These are phyloP conservation scores for Xylaria sp. DNA, from an alignment of 495 filamentous ascomycete species.

Conservation along the genomic window DNA sequence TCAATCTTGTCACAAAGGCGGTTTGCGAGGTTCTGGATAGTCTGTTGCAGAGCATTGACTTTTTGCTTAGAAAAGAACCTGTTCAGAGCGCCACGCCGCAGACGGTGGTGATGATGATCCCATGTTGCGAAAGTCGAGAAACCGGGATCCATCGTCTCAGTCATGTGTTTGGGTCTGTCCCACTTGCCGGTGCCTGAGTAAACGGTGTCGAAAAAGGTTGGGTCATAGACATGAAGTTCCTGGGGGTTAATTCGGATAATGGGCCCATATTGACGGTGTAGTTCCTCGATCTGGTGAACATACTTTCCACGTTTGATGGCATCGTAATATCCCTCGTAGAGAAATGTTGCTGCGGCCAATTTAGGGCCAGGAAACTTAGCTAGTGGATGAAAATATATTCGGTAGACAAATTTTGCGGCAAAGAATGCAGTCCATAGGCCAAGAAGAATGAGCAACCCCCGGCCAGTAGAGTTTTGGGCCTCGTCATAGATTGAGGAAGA, in stretches of 20 bases:
- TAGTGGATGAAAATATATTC: background rate
- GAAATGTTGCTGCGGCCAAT: background rate
- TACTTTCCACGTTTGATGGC: background rate
- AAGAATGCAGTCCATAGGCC: background rate
- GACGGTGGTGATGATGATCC: too few relatives aligned
- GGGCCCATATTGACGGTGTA: slow-evolving; percentile 38
- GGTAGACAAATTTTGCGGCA: background rate
- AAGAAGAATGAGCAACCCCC: background rate
- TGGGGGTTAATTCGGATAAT: slow-evolving; percentile 58
- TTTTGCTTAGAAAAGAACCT: too few relatives aligned
- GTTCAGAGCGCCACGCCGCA: too few relatives aligned
- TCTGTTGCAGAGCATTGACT: too few relatives aligned
- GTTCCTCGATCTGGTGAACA: background rate
- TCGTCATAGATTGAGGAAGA: too few relatives aligned
- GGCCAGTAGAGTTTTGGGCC: too few relatives aligned
- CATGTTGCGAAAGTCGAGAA: too few relatives aligned
- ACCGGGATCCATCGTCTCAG: too few relatives aligned
- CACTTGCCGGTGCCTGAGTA: too few relatives aligned
- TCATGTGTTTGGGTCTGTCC: too few relatives aligned
- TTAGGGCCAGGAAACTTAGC: background rate
- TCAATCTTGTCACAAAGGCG: too few relatives aligned
- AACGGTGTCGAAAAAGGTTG: slow-evolving; percentile 39
- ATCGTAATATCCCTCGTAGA: background rate
- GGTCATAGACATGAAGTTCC: slow-evolving; percentile 57
- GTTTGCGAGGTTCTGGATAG: too few relatives aligned